A percentile compares a stretch with the other conserved stretches of the same genome.
phyloP scores from a whole-genome alignment of 2,329 filamentous ascomycete genomes.

The Cadophora sp. region DNA sequence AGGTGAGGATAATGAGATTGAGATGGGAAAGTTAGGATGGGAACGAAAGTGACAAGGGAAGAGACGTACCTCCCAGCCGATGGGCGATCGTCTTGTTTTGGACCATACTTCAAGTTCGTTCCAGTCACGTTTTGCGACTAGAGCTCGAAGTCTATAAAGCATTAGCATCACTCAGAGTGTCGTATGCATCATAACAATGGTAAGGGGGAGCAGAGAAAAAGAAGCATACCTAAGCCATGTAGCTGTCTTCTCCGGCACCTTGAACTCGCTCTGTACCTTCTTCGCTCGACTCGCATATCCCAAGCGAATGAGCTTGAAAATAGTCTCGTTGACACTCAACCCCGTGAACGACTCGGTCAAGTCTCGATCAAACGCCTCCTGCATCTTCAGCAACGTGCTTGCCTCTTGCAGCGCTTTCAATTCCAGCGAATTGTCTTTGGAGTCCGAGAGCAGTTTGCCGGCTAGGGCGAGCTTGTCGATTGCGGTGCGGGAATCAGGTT shows the following conservation, averaged over 20 bases:
- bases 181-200: background rate
- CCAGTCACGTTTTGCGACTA: slow-evolving; percentile 92
- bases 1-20: background rate
- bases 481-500: slow-evolving; percentile 72
- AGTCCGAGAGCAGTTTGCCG: slow-evolving; percentile 81
- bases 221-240: slow-evolving; percentile 76
- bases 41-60: background rate
- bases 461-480: slow-evolving; percentile 90
- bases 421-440: slow-evolving; percentile 79
- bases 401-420: slow-evolving; percentile 81
- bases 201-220: slow-evolving; percentile 1
- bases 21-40: background rate
- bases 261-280: slow-evolving; percentile 91
- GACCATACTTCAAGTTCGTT: slow-evolving; percentile 87
- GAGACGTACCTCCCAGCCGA: slow-evolving; percentile 77
- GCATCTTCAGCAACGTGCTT: slow-evolving; percentile 78
- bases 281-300: slow-evolving; percentile 85
- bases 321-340: slow-evolving; percentile 87
- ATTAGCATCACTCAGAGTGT: slow-evolving; percentile 6
- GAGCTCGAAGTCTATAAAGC: slow-evolving; percentile 71
- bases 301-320: slow-evolving; percentile 84
- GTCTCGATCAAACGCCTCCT: slow-evolving; percentile 87
- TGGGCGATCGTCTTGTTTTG: slow-evolving; percentile 81
- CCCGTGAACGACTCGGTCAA: slow-evolving; percentile 79
- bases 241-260: slow-evolving; percentile 86